Conservation (phyloP, 805 yeast genomes). For the Candida insectorum region DNA sequence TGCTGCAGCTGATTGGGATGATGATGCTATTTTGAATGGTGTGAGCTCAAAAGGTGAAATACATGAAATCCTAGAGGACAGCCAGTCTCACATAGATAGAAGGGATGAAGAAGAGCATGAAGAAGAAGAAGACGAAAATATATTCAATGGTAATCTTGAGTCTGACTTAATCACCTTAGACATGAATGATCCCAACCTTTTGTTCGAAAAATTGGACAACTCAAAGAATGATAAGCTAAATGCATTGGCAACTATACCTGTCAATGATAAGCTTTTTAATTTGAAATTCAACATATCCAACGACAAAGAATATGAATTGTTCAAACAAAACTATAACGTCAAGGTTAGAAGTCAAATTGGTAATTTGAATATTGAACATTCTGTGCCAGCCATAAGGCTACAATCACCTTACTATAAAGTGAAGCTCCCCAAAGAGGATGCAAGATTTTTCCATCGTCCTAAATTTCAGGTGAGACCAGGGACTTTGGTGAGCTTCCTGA, state of each 20-base stretch:
- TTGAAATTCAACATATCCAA: slow-evolving; percentile 80
- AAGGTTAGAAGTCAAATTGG: slow-evolving; percentile 92
- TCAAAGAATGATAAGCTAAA: slow-evolving; percentile 8
- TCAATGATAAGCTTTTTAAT: slow-evolving; percentile 51
- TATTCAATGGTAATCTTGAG: slow-evolving; percentile 65
- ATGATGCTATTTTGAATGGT: slow-evolving; percentile 56
- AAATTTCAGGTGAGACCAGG: slow-evolving; percentile 75
- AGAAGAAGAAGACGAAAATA: slow-evolving; percentile 57
- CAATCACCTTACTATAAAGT: slow-evolving; percentile 93
- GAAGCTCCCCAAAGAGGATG: slow-evolving; percentile 58
- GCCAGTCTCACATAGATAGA: neutral
- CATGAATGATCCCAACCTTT: slow-evolving; percentile 80
- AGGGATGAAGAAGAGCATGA: slow-evolving; percentile 25
- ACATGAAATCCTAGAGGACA: neutral
- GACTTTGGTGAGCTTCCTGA: slow-evolving; percentile 69
- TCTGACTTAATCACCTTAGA: slow-evolving; percentile 54
- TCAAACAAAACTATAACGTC: slow-evolving; percentile 83
- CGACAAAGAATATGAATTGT: slow-evolving; percentile 77
- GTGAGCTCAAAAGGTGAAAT: slow-evolving; percentile 12
- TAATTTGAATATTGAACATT: slow-evolving; percentile 84
- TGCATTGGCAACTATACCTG: slow-evolving; percentile 44
- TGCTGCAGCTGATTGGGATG: slow-evolving; percentile 79
- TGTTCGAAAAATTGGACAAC: slow-evolving; percentile 46
- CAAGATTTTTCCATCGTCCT: slow-evolving; percentile 79
- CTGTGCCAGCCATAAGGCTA: slow-evolving; percentile 79